phyloP scores from a whole-genome alignment of 306 rosid genomes.

The Trichosanthes cucumerina region DNA sequence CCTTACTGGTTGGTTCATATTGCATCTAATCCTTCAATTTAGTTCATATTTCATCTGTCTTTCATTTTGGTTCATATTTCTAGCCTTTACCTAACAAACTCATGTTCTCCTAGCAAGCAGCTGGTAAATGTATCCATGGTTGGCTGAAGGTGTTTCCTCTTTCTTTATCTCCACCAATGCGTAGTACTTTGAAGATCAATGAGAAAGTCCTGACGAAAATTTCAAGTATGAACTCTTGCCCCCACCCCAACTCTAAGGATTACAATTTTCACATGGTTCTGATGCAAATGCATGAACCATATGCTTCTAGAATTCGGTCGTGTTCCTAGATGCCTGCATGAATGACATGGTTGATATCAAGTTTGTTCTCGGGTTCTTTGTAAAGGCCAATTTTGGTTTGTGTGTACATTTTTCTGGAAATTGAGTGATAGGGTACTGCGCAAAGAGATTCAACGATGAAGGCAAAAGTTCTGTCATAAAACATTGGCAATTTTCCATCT shows the following conservation, averaged over 20 bases:
- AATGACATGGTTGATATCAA: not conserved
- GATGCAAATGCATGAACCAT: not conserved
- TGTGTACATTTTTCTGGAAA: not conserved
- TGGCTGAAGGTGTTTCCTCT: slow-evolving; percentile 31
- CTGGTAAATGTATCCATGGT: slow-evolving; percentile 60
- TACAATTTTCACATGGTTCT: not conserved
- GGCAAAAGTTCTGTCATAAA: not conserved
- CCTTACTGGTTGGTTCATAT: slow-evolving; percentile 60
- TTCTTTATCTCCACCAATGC: slow-evolving; percentile 38
- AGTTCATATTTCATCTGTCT: slow-evolving; percentile 20
- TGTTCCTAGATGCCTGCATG: not conserved
- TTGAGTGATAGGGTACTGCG: not conserved
- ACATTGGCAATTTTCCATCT: not conserved
- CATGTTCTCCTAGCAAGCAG: slow-evolving; percentile 51
- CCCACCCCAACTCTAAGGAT: not conserved
- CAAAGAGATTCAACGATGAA: not conserved
- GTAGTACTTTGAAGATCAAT: slow-evolving; percentile 19
- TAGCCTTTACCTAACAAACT: slow-evolving; percentile 15
- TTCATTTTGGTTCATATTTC: not conserved
- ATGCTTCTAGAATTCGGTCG: not conserved
- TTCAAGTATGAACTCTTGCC: slow-evolving; percentile 33
- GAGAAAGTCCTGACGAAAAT: slow-evolving; percentile 32
- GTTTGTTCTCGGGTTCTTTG: not conserved
- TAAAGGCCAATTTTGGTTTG: not conserved
- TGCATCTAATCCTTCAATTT: slow-evolving; percentile 16